phyloP scores from a whole-genome alignment of 1,139 yeast species.

The Neolecta irregularis region DNA sequence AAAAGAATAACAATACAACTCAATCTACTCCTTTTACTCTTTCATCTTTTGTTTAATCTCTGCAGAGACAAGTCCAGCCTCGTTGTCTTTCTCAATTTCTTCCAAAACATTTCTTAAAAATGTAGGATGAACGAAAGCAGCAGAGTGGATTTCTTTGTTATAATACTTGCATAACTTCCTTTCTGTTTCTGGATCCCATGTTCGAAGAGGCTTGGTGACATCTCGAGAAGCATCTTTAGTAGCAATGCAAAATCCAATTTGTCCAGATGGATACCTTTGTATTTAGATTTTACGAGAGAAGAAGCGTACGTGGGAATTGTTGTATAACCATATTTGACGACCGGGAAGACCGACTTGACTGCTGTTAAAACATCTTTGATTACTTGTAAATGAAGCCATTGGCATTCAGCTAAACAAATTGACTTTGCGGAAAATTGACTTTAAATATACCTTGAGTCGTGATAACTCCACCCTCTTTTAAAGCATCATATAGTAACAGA shows the following conservation, averaged over 20 bases:
- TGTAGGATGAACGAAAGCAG: slow-evolving; percentile 74
- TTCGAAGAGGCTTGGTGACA: slow-evolving; percentile 43
- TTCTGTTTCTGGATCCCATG: slow-evolving; percentile 36
- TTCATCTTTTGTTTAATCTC: no score
- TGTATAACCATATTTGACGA: slow-evolving; percentile 46
- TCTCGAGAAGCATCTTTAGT: slow-evolving; percentile 41
- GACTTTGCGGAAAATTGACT: slow-evolving; percentile 3
- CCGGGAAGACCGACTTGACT: slow-evolving; percentile 57
- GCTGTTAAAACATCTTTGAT: slow-evolving; percentile 44
- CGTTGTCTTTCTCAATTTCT: no score
- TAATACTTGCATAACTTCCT: slow-evolving; percentile 50
- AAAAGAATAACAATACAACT: no score
- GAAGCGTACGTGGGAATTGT: slow-evolving; percentile 73
- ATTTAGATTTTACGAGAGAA: no score
- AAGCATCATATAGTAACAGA: slow-evolving; percentile 49
- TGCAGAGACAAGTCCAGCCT: no score
- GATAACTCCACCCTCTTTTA: slow-evolving; percentile 59
- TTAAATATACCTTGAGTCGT: no score
- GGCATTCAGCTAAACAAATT: slow-evolving; percentile 77
- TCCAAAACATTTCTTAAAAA: slow-evolving; percentile 46
- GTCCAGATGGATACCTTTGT: slow-evolving; percentile 98
- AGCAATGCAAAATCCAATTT: slow-evolving; percentile 75
- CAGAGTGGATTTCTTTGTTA: slow-evolving; percentile 51
- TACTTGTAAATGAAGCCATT: slow-evolving; percentile 71
- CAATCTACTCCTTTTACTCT: no score